phyloP scores from a whole-genome alignment of 2,329 filamentous ascomycete species.

The Tricladium varicosporioides region DNA sequence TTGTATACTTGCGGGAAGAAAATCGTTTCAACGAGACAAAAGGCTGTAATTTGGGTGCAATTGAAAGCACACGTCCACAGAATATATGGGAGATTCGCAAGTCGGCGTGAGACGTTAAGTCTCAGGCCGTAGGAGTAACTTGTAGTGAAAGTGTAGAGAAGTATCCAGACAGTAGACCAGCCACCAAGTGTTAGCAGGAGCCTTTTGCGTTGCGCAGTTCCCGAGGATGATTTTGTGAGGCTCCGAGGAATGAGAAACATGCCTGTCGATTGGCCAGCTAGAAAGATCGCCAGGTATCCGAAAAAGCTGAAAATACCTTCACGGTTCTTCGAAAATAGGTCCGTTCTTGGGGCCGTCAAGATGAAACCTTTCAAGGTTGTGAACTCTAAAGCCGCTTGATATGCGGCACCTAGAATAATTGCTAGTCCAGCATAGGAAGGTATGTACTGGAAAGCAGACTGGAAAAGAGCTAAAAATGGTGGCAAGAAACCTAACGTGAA shows the following conservation, averaged over 20 bases:
- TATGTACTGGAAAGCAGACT: conserved; percentile 66
- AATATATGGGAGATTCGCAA: conserved; percentile 92
- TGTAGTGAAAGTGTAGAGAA: conserved; percentile 68
- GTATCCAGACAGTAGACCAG: conserved; percentile 67
- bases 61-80: conserved; percentile 94
- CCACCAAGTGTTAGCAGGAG: conserved; percentile 62
- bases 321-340: conserved; percentile 83
- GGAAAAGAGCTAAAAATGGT: conserved; percentile 82
- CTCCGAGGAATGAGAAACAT: conserved; percentile 71
- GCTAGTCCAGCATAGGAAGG: conserved; percentile 77
- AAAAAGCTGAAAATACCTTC: conserved; percentile 95
- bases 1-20: conserved; percentile 74
- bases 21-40: conserved; percentile 72
- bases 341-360: conserved; percentile 73
- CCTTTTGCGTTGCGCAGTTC: conserved; percentile 49
- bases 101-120: conserved; percentile 76
- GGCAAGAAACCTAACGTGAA: conserved; percentile 89
- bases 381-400: conserved; percentile 73
- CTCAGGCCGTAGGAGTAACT: conserved; percentile 68
- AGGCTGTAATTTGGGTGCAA: conserved; percentile 74
- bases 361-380: conserved; percentile 81
- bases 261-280: conserved; percentile 82
- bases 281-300: conserved; percentile 92
- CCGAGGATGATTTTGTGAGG: conserved; percentile 42
- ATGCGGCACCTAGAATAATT: conserved; percentile 63